Base-by-base conservation (phyloP, 306 rosid genomes). In the Castanopsis chinensis region DNA sequence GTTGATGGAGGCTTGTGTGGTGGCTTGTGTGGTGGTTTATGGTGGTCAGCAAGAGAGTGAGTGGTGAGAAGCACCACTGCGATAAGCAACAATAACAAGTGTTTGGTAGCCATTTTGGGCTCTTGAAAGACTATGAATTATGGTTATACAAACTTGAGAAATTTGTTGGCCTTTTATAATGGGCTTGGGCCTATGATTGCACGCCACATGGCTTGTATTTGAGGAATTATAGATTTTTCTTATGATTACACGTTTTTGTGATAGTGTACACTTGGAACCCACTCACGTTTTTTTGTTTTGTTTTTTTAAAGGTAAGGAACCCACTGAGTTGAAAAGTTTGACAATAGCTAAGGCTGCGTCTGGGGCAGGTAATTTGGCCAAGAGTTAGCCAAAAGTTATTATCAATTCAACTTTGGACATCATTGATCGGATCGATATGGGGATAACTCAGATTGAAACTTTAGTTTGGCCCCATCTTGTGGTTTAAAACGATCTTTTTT, bases 31-130 rank as follows among this genome's bases (percentile, higher is more conserved):
- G 27, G 0, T 69, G 1, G 23, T 11, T 37, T 56, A 37, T 37
- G 43, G 43, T 37, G 43, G 8, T 67, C 71, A 13, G 88, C 86
- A 12, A 79, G 65, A 49, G 84, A 63, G 43, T 51, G 35, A 67
- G 84, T 25, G 79, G 82, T 19, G 61, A 80, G 72, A 35, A 85
- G 51, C 81, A 75, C 82, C 76, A 83, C 82, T 79, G 74, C 88
- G 13, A 85, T 51, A 61, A 85, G 21, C 32, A 85, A 52, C 33
- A 57, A 5, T 28, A 82, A 69, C 35, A 79, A 12, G 20, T 61
- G 64, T 3, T 64, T 65, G 58, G 74, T 15, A 63, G 81, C 63
- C 86, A 85, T 84, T 72, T 19, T 37, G 13, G 23, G 71, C 41
- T 60, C 3, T 37, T 3, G 43, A 37, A 7, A 37, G 43, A 37